Evolutionary conservation across 1,284 basidiomycete species (phyloP).

Genomic region (Cryptococcus jaspeensis): DNA sequence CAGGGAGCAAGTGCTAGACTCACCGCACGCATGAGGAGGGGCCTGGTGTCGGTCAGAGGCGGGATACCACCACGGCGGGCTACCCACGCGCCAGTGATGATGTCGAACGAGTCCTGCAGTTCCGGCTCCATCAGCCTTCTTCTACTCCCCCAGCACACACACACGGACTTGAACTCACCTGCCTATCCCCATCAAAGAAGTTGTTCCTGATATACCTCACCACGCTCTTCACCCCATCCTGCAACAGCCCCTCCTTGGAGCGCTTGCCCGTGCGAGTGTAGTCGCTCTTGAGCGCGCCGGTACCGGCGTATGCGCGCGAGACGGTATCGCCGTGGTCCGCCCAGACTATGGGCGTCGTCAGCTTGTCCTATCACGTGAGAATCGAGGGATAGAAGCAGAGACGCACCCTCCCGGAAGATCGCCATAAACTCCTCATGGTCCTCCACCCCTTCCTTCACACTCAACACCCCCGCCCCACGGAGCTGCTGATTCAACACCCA

Average conservation of each 20-base stretch:
- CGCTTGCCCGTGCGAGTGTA: constrained; percentile 92
- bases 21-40: constrained; percentile 77
- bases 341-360: constrained; percentile 67
- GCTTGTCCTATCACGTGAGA: neutral
- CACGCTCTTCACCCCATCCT: constrained; percentile 85
- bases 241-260: constrained; percentile 71
- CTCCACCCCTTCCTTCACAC: constrained; percentile 68
- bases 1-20: constrained; percentile 35
- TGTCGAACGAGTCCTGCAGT: constrained; percentile 81
- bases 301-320: constrained; percentile 88
- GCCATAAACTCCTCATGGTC: constrained; percentile 73
- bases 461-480: constrained; percentile 66
- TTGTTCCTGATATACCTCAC: constrained; percentile 95
- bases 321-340: constrained; percentile 94
- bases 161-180: constrained; percentile 54
- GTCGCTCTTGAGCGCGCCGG: constrained; percentile 94
- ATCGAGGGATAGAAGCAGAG: neutral
- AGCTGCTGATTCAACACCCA: constrained; percentile 81
- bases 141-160: neutral
- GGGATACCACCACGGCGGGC: constrained; percentile 68
- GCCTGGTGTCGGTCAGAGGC: constrained; percentile 73
- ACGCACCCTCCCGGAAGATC: constrained; percentile 85
- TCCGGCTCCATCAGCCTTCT: neutral
- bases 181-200: constrained; percentile 91
- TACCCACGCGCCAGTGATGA: constrained; percentile 88